Conservation (phyloP, 176 grass and related monocot species). For the Eleusine coracana region DNA sequence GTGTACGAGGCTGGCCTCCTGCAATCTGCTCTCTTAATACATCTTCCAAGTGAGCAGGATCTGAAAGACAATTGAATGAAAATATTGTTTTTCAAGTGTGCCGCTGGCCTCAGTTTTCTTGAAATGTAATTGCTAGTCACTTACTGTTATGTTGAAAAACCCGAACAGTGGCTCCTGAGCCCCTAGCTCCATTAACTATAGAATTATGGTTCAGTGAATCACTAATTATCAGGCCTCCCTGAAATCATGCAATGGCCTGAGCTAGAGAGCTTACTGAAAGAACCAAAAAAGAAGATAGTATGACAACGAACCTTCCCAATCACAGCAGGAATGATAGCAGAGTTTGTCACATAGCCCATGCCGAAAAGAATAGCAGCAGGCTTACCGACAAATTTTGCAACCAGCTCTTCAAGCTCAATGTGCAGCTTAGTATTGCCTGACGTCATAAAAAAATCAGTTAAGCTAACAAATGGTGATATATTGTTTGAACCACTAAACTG, state of each 20-base stretch:
- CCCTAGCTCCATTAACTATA: constrained; percentile 90
- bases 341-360: constrained; percentile 97
- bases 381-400: constrained; percentile 84
- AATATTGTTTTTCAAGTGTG: constrained; percentile 7
- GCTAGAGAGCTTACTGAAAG: not conserved
- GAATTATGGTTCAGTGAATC: constrained; percentile 97
- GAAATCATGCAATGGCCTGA: constrained; percentile 46
- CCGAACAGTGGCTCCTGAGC: constrained; percentile 78
- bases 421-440: constrained; percentile 88
- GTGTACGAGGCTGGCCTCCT: constrained; percentile 78
- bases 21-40: constrained; percentile 89
- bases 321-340: constrained; percentile 78
- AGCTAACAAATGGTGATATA: constrained; percentile 20
- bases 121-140: constrained; percentile 27
- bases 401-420: constrained; percentile 73
- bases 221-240: constrained; percentile 88
- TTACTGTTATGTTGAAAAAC: constrained; percentile 99
- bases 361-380: constrained; percentile 85
- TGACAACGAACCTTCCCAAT: constrained; percentile 67
- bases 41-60: constrained; percentile 86
- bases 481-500: constrained; percentile 27
- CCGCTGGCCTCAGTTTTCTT: constrained; percentile 7
- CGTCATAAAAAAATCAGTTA: constrained; percentile 23
- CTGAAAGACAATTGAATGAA: constrained; percentile 38
- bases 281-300: not conserved